These are phyloP conservation scores for Sporothrix brasiliensis DNA, from an alignment of 2,329 filamentous ascomycete species.

Conservation along the genomic window DNA sequence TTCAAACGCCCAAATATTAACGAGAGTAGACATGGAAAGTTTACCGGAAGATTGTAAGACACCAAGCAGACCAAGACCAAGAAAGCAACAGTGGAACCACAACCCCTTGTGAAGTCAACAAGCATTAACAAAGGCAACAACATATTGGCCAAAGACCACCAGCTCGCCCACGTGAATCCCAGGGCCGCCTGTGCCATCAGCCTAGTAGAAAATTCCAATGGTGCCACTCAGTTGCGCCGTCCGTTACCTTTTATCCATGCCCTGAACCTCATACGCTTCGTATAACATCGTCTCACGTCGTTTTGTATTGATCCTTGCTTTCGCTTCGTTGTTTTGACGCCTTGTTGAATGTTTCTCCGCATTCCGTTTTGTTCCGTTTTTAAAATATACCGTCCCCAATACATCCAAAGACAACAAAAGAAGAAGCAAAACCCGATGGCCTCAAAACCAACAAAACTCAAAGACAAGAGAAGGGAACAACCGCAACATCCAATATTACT, in stretches of 20 bases:
- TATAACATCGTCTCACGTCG: not conserved
- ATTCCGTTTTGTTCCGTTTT: slow-evolving; percentile 14
- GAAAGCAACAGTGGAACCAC: not conserved
- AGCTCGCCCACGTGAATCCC: too few relatives aligned
- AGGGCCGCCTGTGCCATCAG: not conserved
- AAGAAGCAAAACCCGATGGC: not conserved
- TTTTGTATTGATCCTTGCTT: not conserved
- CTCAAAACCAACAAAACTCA: not conserved
- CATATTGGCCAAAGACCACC: too few relatives aligned
- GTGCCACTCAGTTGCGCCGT: not conserved
- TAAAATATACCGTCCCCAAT: not conserved
- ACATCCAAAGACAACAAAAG: not conserved
- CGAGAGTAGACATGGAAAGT: too few relatives aligned
- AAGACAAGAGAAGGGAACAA: not conserved
- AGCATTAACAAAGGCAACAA: too few relatives aligned
- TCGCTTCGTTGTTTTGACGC: not conserved
- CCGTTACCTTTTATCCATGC: not conserved
- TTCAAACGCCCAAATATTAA: not conserved
- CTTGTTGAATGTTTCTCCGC: not conserved
- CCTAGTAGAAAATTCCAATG: not conserved
- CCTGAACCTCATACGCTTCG: not conserved
- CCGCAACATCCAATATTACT: slow-evolving; percentile 23
- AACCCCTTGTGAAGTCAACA: not conserved
- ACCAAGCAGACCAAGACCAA: not conserved
- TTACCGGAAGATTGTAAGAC: not conserved